Evolutionary conservation across 495 filamentous ascomycete species (phyloP).

Genomic region (Mytilinidion resinicola): DNA sequence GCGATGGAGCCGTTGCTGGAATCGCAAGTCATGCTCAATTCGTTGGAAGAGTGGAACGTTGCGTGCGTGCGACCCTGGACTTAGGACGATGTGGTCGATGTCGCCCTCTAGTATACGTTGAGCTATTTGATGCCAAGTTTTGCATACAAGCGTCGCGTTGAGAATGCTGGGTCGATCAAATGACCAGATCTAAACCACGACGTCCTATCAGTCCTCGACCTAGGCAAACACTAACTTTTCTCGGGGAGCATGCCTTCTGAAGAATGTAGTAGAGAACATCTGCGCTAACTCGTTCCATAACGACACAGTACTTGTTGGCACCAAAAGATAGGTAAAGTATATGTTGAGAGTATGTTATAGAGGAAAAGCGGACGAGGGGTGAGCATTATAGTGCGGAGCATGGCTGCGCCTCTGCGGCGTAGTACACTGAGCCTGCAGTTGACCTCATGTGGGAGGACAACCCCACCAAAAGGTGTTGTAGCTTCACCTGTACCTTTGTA

Average conservation of each 20-base stretch:
- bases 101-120: background rate
- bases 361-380: too few species aligned
- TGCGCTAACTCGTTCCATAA: background rate
- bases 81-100: background rate
- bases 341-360: too few species aligned
- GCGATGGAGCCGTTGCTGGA: background rate
- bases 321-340: background rate
- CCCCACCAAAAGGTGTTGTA: too few species aligned
- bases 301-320: background rate
- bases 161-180: background rate
- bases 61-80: background rate
- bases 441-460: too few species aligned
- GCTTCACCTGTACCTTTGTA: too few species aligned
- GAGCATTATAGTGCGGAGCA: too few species aligned
- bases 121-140: background rate
- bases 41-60: background rate
- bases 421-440: background rate
- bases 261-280: background rate
- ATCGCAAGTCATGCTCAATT: background rate
- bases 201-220: background rate
- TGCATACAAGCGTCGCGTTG: background rate
- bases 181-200: background rate
- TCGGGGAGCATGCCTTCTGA: background rate
- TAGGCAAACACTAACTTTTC: background rate
- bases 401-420: background rate